These are phyloP conservation scores for Arabis alpina DNA, from an alignment of 345 rosid genomes.

Conservation along the genomic window DNA sequence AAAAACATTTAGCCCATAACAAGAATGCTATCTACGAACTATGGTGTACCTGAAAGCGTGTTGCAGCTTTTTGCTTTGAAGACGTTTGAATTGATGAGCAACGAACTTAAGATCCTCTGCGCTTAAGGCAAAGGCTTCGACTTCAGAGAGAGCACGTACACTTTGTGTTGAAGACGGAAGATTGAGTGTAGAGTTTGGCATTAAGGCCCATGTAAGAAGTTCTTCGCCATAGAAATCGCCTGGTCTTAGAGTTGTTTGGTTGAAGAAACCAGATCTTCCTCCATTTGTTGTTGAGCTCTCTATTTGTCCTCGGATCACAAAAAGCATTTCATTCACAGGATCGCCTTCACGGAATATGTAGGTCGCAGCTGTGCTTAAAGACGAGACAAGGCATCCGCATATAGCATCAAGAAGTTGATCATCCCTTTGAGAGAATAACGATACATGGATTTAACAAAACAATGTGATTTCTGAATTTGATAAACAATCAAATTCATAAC, in stretches of 20 bases:
- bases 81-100: slow-evolving; percentile 86
- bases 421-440: slow-evolving; percentile 94
- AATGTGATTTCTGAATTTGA: not conserved
- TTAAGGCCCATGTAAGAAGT: slow-evolving; percentile 89
- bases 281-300: slow-evolving; percentile 96
- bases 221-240: slow-evolving; percentile 97
- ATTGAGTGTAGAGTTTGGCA: slow-evolving; percentile 69
- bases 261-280: slow-evolving; percentile 89
- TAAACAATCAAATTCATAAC: slow-evolving; percentile 4
- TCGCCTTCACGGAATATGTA: slow-evolving; percentile 81
- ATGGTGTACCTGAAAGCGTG: slow-evolving; percentile 80
- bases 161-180: slow-evolving; percentile 82
- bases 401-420: slow-evolving; percentile 96
- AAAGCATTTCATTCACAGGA: slow-evolving; percentile 88
- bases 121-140: slow-evolving; percentile 85
- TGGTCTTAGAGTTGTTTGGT: slow-evolving; percentile 79
- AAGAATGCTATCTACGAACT: not conserved
- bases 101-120: slow-evolving; percentile 87
- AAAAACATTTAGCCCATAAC: not conserved
- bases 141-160: slow-evolving; percentile 73
- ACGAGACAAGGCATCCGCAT: slow-evolving; percentile 79
- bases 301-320: slow-evolving; percentile 83
- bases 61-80: slow-evolving; percentile 88
- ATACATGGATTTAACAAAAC: slow-evolving; percentile 57
- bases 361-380: slow-evolving; percentile 73